Percentiles rank a stretch among this genome's conserved stretches.
Conservation (phyloP, 1,139 yeast genomes). For the Geotrichum restrictum region DNA sequence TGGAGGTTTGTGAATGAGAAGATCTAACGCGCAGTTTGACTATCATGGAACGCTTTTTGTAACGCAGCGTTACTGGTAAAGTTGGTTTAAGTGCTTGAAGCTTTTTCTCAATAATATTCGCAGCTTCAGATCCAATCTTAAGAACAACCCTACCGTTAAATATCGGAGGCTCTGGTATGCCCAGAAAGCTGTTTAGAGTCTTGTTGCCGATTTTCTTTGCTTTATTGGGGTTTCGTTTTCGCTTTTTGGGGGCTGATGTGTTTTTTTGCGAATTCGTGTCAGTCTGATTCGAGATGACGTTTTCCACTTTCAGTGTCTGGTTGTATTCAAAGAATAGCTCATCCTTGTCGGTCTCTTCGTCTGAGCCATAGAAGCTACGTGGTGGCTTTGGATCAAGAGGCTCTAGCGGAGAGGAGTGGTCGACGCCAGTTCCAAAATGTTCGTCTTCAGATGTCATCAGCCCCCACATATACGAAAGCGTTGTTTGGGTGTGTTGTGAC, state of each 20-base stretch:
- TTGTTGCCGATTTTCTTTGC: background rate
- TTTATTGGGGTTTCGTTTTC: background rate
- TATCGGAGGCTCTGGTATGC: background rate
- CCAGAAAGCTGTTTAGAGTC: slow-evolving; percentile 1
- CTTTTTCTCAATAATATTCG: slow-evolving; percentile 7
- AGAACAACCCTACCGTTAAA: slow-evolving; percentile 10
- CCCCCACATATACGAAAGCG: slow-evolving; percentile 14
- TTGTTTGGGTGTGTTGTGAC: background rate
- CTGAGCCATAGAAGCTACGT: background rate
- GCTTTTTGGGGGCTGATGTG: too few relatives aligned
- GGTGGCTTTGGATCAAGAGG: background rate
- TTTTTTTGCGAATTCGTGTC: background rate
- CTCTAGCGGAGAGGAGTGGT: background rate
- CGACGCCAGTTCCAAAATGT: background rate
- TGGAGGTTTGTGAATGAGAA: too few relatives aligned
- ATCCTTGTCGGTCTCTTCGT: background rate
- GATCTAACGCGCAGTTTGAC: background rate
- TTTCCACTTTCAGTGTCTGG: too few relatives aligned
- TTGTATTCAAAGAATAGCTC: background rate
- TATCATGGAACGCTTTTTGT: background rate
- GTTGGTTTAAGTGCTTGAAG: background rate
- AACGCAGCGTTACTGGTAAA: slow-evolving; percentile 3
- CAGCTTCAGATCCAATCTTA: slow-evolving; percentile 9
- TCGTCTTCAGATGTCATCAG: slow-evolving; percentile 16
- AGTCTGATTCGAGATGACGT: background rate